Evolutionary conservation across 805 yeast species (phyloP).

Genomic region (Candida ponderosae): DNA sequence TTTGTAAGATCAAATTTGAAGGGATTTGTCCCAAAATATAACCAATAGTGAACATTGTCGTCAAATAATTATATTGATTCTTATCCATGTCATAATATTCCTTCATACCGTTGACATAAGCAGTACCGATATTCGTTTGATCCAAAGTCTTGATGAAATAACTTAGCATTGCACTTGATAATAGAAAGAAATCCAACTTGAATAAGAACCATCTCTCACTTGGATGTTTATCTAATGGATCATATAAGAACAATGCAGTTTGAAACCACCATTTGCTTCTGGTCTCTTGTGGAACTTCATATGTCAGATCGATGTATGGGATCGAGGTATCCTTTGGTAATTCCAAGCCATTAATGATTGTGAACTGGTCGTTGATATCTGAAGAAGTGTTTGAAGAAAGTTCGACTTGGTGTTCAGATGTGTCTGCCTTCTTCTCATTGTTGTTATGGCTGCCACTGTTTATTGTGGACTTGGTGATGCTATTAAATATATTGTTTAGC

Average conservation of each 20-base stretch:
- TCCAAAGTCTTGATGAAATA: conserved; percentile 36
- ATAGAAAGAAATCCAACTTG: conserved; percentile 26
- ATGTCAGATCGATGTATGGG: neutral
- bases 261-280: neutral
- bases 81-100: conserved; percentile 31
- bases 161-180: conserved; percentile 29
- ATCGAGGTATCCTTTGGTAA: too few species aligned
- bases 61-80: conserved; percentile 35
- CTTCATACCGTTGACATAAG: conserved; percentile 40
- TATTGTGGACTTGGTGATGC: too few species aligned
- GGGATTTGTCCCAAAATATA: conserved; percentile 41
- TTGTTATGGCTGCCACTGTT: too few species aligned
- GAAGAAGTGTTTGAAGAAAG: too few species aligned
- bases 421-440: too few species aligned
- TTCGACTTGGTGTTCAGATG: too few species aligned
- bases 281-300: neutral
- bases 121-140: conserved; percentile 32
- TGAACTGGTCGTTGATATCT: too few species aligned
- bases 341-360: too few species aligned
- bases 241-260: conserved; percentile 11
- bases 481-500: too few species aligned
- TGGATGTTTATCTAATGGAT: conserved; percentile 23
- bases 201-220: conserved; percentile 22
- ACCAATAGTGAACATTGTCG: conserved; percentile 38
- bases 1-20: conserved; percentile 28